A percentile compares a stretch with the other conserved stretches of the same genome.
These are phyloP conservation scores for Diplodia sapinea DNA, from an alignment of 2,329 filamentous ascomycete species.

Conservation along the genomic window DNA sequence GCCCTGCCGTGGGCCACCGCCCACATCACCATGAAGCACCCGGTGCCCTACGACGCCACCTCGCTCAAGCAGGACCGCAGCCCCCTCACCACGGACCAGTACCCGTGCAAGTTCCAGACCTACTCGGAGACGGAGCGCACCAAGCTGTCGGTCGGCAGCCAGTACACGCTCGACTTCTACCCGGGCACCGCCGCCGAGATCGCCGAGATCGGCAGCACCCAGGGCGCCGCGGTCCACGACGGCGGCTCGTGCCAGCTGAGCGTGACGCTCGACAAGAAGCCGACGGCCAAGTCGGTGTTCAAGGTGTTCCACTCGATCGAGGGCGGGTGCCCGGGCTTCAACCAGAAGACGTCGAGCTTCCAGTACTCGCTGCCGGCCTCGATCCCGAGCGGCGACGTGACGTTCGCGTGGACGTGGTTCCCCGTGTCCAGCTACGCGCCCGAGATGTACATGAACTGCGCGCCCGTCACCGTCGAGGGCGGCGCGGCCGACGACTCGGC, in stretches of 20 bases:
- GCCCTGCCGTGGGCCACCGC: constrained; percentile 14
- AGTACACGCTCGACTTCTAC: constrained; percentile 66
- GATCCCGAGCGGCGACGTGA: constrained; percentile 77
- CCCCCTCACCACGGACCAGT: constrained; percentile 14
- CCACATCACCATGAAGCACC: constrained; percentile 26
- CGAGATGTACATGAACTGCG: constrained; percentile 98
- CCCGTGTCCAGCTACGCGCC: constrained; percentile 78
- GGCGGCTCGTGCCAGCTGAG: constrained; percentile 90
- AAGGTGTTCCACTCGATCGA: constrained; percentile 89
- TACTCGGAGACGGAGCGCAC: constrained; percentile 20
- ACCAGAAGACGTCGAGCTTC: constrained; percentile 65
- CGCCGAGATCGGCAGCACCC: constrained; percentile 18
- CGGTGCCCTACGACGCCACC: constrained; percentile 9
- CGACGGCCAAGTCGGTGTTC: constrained; percentile 65
- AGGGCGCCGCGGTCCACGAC: constrained; percentile 78
- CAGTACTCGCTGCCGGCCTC: constrained; percentile 73
- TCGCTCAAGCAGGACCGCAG: constrained; percentile 20
- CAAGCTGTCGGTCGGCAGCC: constrained; percentile 60
- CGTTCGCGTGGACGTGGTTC: constrained; percentile 92
- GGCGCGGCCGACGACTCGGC: constrained; percentile 58
- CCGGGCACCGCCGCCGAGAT: constrained; percentile 16
- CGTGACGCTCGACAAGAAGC: constrained; percentile 69
- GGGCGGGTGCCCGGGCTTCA: constrained; percentile 78
- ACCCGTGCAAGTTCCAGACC: constrained; percentile 24
- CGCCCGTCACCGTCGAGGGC: constrained; percentile 69